Percentiles rank a stretch among this genome's conserved stretches.
phyloP scores from a whole-genome alignment of 208 protist species.

The Trypanosomatidae sp. region DNA sequence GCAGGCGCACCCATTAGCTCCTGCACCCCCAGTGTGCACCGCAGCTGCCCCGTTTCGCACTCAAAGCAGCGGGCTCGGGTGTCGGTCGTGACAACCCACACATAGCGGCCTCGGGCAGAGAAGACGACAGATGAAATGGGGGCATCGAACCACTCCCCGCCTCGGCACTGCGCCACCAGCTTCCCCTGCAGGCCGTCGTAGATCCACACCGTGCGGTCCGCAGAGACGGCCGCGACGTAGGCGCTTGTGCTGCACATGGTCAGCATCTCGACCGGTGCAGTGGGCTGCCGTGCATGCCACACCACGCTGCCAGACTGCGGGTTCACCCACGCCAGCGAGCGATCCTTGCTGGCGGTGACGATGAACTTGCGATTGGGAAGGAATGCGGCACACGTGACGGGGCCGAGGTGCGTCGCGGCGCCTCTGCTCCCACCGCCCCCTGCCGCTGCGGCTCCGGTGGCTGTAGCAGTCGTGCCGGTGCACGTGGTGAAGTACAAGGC shows the following conservation, averaged over 20 bases:
- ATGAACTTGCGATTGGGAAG: slow-evolving; percentile 42
- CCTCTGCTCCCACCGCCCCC: not conserved
- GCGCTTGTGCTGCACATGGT: slow-evolving; percentile 46
- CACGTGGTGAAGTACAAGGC: slow-evolving; percentile 7
- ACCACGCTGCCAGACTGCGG: slow-evolving; percentile 25
- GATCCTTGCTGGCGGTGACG: slow-evolving; percentile 56
- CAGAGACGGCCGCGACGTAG: slow-evolving; percentile 61
- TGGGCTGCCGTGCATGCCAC: slow-evolving; percentile 42
- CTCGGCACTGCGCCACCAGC: slow-evolving; percentile 50
- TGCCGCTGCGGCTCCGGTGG: too few species aligned
- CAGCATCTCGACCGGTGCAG: slow-evolving; percentile 21
- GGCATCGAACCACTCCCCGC: slow-evolving; percentile 49
- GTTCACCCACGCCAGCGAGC: slow-evolving; percentile 53
- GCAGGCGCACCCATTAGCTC: too few species aligned
- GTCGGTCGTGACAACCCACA: slow-evolving; percentile 67
- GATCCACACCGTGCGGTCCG: slow-evolving; percentile 66
- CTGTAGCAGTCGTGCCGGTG: not conserved
- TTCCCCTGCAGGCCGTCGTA: slow-evolving; percentile 68
- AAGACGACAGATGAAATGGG: slow-evolving; percentile 59
- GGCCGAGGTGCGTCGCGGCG: slow-evolving; percentile 40
- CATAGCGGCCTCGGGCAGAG: slow-evolving; percentile 69
- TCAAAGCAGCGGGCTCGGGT: slow-evolving; percentile 58
- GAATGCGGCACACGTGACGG: slow-evolving; percentile 41
- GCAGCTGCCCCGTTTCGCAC: slow-evolving; percentile 59
- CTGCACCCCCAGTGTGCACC: slow-evolving; percentile 32